A percentile compares a stretch with the other conserved stretches of the same genome.
phyloP scores from a whole-genome alignment of 176 grass and related monocot genomes.

The Avena insularis region DNA sequence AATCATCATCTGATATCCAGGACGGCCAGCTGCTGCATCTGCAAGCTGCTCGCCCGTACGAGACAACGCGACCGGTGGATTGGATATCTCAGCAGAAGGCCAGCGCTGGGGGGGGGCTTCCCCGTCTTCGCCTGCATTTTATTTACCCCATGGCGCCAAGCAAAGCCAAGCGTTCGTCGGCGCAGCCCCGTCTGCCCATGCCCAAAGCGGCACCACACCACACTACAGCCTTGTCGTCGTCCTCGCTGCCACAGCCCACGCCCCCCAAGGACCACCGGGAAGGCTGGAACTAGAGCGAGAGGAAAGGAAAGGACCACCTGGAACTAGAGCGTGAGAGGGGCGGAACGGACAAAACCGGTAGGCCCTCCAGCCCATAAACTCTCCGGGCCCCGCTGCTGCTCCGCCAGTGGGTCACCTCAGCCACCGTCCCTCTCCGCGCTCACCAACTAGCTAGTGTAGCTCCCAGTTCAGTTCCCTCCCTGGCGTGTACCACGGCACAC shows the following conservation, averaged over 20 bases:
- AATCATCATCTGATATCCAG: too few relatives aligned
- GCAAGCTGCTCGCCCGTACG: too few relatives aligned
- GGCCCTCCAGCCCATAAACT: constrained; percentile 15
- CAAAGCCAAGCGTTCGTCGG: not conserved
- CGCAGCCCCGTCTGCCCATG: not conserved
- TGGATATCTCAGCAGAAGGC: too few relatives aligned
- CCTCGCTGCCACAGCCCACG: not conserved
- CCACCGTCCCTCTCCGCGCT: not conserved
- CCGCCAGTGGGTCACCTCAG: not conserved
- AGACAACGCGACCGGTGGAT: too few relatives aligned
- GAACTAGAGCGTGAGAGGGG: constrained; percentile 8
- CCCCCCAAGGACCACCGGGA: not conserved
- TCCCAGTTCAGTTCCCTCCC: not conserved
- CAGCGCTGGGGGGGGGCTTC: too few relatives aligned
- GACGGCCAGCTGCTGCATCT: too few relatives aligned
- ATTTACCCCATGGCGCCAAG: not conserved
- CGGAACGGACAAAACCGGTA: not conserved
- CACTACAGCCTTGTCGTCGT: not conserved
- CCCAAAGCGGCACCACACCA: not conserved
- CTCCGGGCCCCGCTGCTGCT: not conserved
- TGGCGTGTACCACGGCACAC: too few relatives aligned
- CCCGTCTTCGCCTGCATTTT: not conserved
- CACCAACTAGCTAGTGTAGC: not conserved
- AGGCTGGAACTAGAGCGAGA: constrained; percentile 4
- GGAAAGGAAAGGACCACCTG: constrained; percentile 17